phyloP scores from a whole-genome alignment of 2,329 filamentous ascomycete species.

The Colletotrichum navitas region DNA sequence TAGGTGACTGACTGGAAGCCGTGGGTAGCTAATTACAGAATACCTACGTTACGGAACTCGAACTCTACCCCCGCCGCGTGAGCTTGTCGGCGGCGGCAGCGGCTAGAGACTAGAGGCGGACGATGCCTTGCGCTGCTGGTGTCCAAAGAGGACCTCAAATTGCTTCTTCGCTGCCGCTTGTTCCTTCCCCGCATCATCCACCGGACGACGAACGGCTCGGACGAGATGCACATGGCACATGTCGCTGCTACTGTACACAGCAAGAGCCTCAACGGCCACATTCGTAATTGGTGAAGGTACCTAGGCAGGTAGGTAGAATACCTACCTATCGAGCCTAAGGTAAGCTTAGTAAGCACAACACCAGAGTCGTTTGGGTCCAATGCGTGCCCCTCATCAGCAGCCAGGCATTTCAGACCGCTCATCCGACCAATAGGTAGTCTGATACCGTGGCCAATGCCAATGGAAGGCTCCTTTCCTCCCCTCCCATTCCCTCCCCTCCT shows the following conservation, averaged over 20 bases:
- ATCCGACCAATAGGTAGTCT: constrained; percentile 1
- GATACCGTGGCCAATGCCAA: constrained; percentile 13
- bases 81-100: neutral
- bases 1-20: neutral
- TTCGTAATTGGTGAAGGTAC: neutral
- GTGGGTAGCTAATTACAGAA: neutral
- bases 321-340: too few species aligned
- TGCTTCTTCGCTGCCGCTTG: neutral
- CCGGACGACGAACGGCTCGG: neutral
- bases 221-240: neutral
- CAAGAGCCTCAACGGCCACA: neutral
- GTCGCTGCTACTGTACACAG: neutral
- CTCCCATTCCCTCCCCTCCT: neutral
- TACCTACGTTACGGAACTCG: neutral
- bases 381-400: neutral
- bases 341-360: neutral
- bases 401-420: constrained; percentile 34
- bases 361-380: neutral
- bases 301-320: neutral
- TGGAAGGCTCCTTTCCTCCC: constrained; percentile 2
- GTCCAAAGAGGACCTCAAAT: neutral
- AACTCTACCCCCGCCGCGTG: neutral
- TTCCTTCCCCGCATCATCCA: neutral
- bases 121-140: too few species aligned
- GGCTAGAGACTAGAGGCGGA: too few species aligned